Conservation (phyloP, 768 basidiomycete genomes). For the Panus rudis region DNA sequence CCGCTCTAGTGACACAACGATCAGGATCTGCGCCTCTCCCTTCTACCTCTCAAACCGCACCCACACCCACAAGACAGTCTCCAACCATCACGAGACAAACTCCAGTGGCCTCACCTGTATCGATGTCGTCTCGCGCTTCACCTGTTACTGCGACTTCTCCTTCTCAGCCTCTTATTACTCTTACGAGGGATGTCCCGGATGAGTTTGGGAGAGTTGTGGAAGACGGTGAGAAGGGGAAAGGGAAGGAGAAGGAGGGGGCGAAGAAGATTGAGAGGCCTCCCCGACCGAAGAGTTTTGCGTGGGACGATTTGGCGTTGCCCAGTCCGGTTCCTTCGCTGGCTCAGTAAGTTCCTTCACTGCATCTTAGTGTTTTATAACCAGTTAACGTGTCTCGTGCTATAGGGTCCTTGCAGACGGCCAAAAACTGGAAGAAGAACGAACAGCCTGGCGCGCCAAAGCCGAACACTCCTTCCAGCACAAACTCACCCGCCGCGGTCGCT, state of each 20-base stretch:
- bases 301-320: conserved; percentile 51
- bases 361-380: not conserved
- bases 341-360: conserved; percentile 26
- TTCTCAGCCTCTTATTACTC: no score
- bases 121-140: no score
- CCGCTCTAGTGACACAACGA: no score
- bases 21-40: no score
- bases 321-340: conserved; percentile 53
- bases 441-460: conserved; percentile 61
- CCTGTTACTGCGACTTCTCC: no score
- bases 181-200: no score
- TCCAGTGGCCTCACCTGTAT: no score
- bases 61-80: conserved; percentile 3
- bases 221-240: no score
- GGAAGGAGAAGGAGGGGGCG: no score
- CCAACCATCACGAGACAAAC: no score
- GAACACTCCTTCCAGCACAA: conserved; percentile 58
- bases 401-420: conserved; percentile 62
- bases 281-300: conserved; percentile 54
- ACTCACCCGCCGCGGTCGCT: conserved; percentile 48
- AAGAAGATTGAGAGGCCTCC: no score
- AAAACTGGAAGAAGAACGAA: conserved; percentile 54
- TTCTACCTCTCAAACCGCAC: not conserved
- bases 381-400: not conserved
- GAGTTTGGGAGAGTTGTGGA: no score